Evolutionary conservation across 257 asterid genomes (phyloP), one percentile per base, ranked within the genome.

Genomic region (Nicotiana undulata): DNA sequence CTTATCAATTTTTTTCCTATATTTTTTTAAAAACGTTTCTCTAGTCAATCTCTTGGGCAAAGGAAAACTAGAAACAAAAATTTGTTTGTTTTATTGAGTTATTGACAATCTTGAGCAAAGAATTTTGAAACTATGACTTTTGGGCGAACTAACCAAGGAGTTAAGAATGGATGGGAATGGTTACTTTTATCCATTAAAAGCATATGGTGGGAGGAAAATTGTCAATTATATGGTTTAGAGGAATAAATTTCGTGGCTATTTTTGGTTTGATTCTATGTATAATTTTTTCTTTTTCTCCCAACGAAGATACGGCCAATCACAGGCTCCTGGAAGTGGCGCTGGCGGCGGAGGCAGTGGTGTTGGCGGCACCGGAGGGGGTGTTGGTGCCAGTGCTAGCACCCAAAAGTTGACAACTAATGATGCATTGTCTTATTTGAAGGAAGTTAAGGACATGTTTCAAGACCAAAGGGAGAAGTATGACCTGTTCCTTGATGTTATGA

Each of bases 401-500:
- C 89, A 87, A 81, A 91, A 86, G 40, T 87, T 89, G 79, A 89
- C 93, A 40, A 91, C 93, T 58, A 89, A 86, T 63, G 93, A 89
- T 83, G 93, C 93, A 22, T 82, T 91, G 82, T 67, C 86, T 63
- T 89, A 91, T 83, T 82, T 89, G 87, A 89, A 91, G 86, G 88
- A 89, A 61, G 93, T 91, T 26, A 89, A 88, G 88, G 93, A 89
- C 77, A 89, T 87, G 93, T 89, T 89, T 70, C 90, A 88, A 67
- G 93, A 91, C 74, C 92, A 91, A 84, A 83, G 92, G 81, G 93
- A 88, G 80, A 88, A 89, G 58, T 89, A 89, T 76, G 95, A 90
- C 76, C 60, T 84, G 80, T 90, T 90, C 86, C 94, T 90, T 81
- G 93, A 89, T 84, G 93, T 91, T 61, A 91, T 91, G 95, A 91